Conservation (phyloP, 169 alveolate genomes). For the Besnoitia besnoiti region DNA sequence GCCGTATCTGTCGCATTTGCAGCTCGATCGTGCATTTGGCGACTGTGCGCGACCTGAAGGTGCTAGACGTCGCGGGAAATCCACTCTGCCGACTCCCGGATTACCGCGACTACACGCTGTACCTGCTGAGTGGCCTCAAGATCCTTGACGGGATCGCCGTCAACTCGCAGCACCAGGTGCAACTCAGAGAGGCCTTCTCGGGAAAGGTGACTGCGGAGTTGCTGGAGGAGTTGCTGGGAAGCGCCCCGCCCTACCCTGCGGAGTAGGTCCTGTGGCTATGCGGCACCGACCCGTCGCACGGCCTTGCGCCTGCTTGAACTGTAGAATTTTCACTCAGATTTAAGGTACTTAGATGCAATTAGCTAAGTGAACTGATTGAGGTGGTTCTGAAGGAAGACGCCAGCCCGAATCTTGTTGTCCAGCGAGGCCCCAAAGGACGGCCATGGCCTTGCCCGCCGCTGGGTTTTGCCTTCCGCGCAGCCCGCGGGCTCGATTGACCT, state of each 20-base stretch:
- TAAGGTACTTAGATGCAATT: no score
- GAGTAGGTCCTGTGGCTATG: slow-evolving; percentile 14
- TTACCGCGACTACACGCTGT: slow-evolving; percentile 59
- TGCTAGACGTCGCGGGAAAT: slow-evolving; percentile 54
- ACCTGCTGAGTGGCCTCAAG: slow-evolving; percentile 42
- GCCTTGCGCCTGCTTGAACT: no score
- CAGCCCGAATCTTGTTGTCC: no score
- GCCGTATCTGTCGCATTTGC: neutral
- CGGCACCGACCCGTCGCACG: no score
- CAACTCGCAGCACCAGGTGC: slow-evolving; percentile 28
- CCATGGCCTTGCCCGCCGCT: no score
- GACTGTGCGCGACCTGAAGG: slow-evolving; percentile 49
- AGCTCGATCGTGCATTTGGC: slow-evolving; percentile 54
- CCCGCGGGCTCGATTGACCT: no score
- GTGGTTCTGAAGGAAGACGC: neutral
- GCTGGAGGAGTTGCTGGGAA: slow-evolving; percentile 61
- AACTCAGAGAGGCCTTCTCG: slow-evolving; percentile 39
- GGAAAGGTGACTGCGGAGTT: slow-evolving; percentile 66
- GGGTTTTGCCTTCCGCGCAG: no score
- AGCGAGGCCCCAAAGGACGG: no score
- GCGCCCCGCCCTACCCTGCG: slow-evolving; percentile 51
- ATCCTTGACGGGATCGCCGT: slow-evolving; percentile 60
- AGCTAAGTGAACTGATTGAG: neutral
- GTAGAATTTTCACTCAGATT: no score
- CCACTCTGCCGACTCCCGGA: slow-evolving; percentile 52